Evolutionary conservation across 2,329 filamentous ascomycete species (phyloP), one percentile per base, ranked within the genome.

Genomic region (Fusarium chuoi): DNA sequence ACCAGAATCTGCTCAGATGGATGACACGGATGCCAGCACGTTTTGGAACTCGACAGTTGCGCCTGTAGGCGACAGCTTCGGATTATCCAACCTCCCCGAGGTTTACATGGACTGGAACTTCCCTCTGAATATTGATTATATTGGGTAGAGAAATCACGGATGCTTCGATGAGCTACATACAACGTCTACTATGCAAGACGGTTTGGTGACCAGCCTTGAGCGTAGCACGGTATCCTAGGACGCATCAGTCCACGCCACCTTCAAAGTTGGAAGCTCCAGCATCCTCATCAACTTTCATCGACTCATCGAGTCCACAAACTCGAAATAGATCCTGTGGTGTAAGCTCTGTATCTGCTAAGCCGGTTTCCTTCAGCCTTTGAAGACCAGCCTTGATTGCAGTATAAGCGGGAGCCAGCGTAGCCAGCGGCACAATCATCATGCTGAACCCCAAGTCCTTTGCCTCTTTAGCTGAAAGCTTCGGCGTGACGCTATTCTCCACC

Each of bases 401-500:
- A 22, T 56, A 61, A 12, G 58, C 46, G 28, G 58, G 48, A 26
- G 58, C 48, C 36, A 61, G 48, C 5, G 58, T 41, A 8, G 48
- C 58, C n/a, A 61, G 48, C 9, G 58, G 58, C 36, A 61, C 58
- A 15, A 61, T 61, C 36, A 61, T 61, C n/a, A 61, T 56, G 18
- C 48, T 56, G 58, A 61, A 56, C 5, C 58, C 36, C 48, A 56
- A 33, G 9, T 24, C 28, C 17, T 42, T 15, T 42, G 48, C 58
- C n/a, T 61, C 58, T 61, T 41, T 55, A 20, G 48, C 58, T 33
- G 58, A 57, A 3, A 57, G 6, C 14, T 13, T 57, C 11, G 49
- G 49, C 7, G 58, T 61, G 20, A 61, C 58, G 28, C 58, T 61
- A n/a, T 61, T 61, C 49, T 61, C 58, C 11, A 56, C 58, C 58